Conservation (phyloP, 208 protist species). For the Spongospora subterranea region DNA sequence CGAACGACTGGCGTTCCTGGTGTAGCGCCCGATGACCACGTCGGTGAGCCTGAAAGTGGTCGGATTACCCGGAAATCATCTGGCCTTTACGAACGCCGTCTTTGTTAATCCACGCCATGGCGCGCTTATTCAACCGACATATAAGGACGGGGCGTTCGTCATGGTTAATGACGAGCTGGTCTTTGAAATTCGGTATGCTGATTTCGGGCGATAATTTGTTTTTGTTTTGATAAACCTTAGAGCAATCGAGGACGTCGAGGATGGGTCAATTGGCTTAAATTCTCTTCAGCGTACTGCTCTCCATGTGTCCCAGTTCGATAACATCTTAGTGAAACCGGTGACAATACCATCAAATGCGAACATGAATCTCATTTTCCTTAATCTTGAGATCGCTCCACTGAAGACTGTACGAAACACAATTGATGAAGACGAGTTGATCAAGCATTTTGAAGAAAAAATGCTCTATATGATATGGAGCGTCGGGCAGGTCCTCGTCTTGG, state of each 20-base stretch:
- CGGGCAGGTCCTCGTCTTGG: neutral
- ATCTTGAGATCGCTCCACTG: neutral
- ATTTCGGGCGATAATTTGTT: neutral
- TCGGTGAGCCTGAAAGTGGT: neutral
- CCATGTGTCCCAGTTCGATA: neutral
- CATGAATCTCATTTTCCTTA: conserved; percentile 8
- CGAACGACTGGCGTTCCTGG: neutral
- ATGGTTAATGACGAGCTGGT: conserved; percentile 25
- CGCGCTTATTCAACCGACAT: neutral
- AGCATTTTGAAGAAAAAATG: neutral
- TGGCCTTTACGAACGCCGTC: conserved; percentile 29
- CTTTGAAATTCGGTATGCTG: conserved; percentile 32
- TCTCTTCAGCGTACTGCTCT: neutral
- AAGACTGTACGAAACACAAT: neutral
- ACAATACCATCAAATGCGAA: neutral
- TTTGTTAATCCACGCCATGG: neutral
- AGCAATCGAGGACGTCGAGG: neutral
- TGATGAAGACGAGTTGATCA: conserved; percentile 1
- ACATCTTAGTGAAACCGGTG: neutral
- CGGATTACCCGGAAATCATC: neutral
- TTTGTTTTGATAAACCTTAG: neutral
- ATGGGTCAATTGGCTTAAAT: conserved; percentile 41
- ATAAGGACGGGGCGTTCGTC: conserved; percentile 36
- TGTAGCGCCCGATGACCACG: neutral
- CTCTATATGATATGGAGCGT: neutral